phyloP scores from a whole-genome alignment of 2,329 filamentous ascomycete genomes.

The Thermothelomyces thermophilus region DNA sequence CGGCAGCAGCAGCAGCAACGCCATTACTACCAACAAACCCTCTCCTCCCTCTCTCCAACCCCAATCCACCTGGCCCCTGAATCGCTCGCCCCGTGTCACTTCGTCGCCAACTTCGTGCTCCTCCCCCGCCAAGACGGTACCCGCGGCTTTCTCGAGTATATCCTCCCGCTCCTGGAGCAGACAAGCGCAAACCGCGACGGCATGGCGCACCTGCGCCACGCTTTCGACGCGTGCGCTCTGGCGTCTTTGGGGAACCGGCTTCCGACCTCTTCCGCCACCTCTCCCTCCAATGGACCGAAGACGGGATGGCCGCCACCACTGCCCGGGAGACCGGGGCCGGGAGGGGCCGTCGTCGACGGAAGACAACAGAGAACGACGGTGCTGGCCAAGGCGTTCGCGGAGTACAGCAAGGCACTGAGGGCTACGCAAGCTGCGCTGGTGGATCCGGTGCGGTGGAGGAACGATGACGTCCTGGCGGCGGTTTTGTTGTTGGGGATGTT shows the following conservation, averaged over 20 bases:
- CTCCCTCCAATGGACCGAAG: neutral
- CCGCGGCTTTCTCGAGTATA: slow-evolving; percentile 52
- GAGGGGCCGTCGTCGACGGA: slow-evolving; percentile 25
- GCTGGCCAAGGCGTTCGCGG: slow-evolving; percentile 38
- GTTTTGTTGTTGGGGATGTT: slow-evolving; percentile 56
- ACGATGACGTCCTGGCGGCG: slow-evolving; percentile 53
- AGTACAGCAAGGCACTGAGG: slow-evolving; percentile 50
- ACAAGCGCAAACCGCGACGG: slow-evolving; percentile 30
- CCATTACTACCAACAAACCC: neutral
- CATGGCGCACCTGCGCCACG: slow-evolving; percentile 43
- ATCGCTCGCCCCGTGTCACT: slow-evolving; percentile 52
- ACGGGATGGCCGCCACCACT: too few species aligned
- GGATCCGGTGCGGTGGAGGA: slow-evolving; percentile 41
- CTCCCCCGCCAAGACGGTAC: slow-evolving; percentile 44
- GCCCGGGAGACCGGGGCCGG: slow-evolving; percentile 20
- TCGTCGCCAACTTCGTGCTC: slow-evolving; percentile 55
- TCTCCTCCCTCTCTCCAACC: slow-evolving; percentile 28
- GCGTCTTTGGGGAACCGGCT: slow-evolving; percentile 50
- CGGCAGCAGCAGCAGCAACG: neutral
- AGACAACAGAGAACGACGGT: slow-evolving; percentile 21
- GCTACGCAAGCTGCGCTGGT: slow-evolving; percentile 47
- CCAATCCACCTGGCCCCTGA: slow-evolving; percentile 44
- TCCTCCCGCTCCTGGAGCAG: slow-evolving; percentile 42
- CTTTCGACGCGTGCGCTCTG: slow-evolving; percentile 54
- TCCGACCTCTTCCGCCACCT: neutral